Evolutionary conservation across 176 grass and related monocot species (phyloP).

Genomic region (Zea luxurians): DNA sequence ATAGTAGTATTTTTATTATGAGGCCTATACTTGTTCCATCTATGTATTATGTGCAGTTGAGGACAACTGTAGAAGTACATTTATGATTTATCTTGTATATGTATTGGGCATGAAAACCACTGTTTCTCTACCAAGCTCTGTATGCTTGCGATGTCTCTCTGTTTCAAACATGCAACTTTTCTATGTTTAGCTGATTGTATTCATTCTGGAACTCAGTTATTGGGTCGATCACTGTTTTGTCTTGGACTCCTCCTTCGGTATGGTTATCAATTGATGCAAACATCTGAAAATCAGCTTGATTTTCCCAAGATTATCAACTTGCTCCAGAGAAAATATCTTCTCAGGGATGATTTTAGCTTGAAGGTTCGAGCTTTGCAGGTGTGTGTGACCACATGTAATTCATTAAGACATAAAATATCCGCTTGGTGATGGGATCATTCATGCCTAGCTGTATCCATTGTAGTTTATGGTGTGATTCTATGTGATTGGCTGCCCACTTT

Average conservation of each 20-base stretch:
- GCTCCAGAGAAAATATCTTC: slow-evolving; percentile 72
- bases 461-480: background rate
- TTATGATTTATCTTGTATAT: slow-evolving; percentile 28
- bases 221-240: slow-evolving; percentile 93
- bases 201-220: slow-evolving; percentile 56
- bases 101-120: background rate
- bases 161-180: slow-evolving; percentile 28
- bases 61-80: slow-evolving; percentile 21
- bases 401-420: slow-evolving; percentile 11
- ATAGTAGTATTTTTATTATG: slow-evolving; percentile 14
- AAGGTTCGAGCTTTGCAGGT: slow-evolving; percentile 96
- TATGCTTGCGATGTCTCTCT: slow-evolving; percentile 21
- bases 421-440: background rate
- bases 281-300: slow-evolving; percentile 69
- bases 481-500: background rate
- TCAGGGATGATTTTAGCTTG: slow-evolving; percentile 82
- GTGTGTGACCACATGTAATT: slow-evolving; percentile 25
- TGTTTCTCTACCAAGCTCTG: slow-evolving; percentile 5
- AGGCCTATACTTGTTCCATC: slow-evolving; percentile 10
- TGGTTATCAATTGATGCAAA: slow-evolving; percentile 72
- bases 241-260: slow-evolving; percentile 92
- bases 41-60: slow-evolving; percentile 20
- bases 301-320: slow-evolving; percentile 76
- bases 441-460: background rate
- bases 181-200: slow-evolving; percentile 43